Percentiles rank a stretch among this genome's conserved stretches.
Evolutionary conservation across 2,329 filamentous ascomycete species (phyloP).

Genomic region (Venturia carpophila): DNA sequence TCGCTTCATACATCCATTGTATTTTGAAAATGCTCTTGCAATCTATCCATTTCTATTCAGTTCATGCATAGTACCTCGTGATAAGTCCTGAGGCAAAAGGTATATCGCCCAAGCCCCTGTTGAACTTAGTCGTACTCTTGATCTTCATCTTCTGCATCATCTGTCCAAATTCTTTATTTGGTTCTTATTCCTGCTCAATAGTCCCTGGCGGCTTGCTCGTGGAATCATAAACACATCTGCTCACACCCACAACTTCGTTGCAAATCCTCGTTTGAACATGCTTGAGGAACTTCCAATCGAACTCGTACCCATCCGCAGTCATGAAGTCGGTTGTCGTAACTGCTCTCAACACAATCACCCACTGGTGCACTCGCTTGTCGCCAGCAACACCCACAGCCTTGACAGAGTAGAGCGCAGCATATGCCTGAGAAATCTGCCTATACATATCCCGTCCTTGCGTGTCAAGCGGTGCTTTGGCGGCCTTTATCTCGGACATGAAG

Average conservation of each 20-base stretch:
- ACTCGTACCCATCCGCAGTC: conserved; percentile 64
- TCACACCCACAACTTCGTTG: conserved; percentile 67
- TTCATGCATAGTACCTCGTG: no score
- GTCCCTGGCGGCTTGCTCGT: conserved; percentile 63
- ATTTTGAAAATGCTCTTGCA: no score
- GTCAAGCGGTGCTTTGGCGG: conserved; percentile 34
- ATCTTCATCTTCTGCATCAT: no score
- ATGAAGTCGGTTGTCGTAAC: conserved; percentile 63
- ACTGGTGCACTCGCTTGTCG: conserved; percentile 59
- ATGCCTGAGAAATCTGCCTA: conserved; percentile 61
- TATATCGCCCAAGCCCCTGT: no score
- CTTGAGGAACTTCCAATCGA: conserved; percentile 57
- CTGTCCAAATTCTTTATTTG: not conserved
- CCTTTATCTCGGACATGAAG: conserved; percentile 67
- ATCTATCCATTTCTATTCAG: no score
- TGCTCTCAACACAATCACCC: conserved; percentile 54
- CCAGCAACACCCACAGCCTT: conserved; percentile 62
- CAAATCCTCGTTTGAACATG: conserved; percentile 60
- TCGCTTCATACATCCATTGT: no score
- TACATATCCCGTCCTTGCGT: conserved; percentile 49
- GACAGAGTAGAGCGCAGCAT: conserved; percentile 58
- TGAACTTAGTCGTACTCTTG: not conserved
- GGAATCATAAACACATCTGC: conserved; percentile 61
- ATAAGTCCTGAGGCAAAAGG: no score
- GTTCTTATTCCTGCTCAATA: conserved; percentile 60